Evolutionary conservation across 805 yeast species (phyloP).

Genomic region (Saccharomycopsis olivae): DNA sequence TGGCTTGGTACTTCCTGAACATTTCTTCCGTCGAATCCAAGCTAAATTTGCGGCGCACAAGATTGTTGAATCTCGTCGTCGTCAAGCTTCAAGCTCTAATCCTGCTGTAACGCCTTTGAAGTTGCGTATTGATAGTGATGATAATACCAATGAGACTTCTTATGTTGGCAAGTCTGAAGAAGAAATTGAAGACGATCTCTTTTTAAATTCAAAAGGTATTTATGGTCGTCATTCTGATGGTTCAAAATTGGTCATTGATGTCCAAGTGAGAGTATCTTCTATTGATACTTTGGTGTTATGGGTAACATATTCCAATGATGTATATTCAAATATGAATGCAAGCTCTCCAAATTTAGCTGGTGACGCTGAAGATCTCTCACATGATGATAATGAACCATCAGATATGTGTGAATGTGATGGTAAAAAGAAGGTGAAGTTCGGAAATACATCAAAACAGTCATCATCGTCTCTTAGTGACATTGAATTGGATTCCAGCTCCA

Average conservation of each 20-base stretch:
- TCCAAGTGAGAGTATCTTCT: conserved; percentile 66
- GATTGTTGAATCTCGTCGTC: conserved; percentile 3
- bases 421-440: conserved; percentile 6
- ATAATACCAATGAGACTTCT: conserved; percentile 18
- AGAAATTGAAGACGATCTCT: conserved; percentile 38
- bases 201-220: conserved; percentile 55
- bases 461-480: background rate
- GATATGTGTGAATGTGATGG: background rate
- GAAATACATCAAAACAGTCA: background rate
- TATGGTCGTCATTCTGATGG: conserved; percentile 68
- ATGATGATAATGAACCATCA: background rate
- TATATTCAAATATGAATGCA: background rate
- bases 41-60: conserved; percentile 29
- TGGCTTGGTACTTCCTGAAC: conserved; percentile 85
- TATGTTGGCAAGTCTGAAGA: conserved; percentile 18
- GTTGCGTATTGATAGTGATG: conserved; percentile 1
- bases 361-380: background rate
- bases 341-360: background rate
- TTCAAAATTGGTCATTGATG: conserved; percentile 51
- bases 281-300: conserved; percentile 56
- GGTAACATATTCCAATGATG: conserved; percentile 70
- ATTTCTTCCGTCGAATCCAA: conserved; percentile 65
- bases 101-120: conserved; percentile 8
- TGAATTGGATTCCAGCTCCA: background rate
- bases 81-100: conserved; percentile 12